Evolutionary conservation across 176 grass and related monocot genomes (phyloP), one percentile per base, ranked within the genome.

Genomic region (Themeda triandra): DNA sequence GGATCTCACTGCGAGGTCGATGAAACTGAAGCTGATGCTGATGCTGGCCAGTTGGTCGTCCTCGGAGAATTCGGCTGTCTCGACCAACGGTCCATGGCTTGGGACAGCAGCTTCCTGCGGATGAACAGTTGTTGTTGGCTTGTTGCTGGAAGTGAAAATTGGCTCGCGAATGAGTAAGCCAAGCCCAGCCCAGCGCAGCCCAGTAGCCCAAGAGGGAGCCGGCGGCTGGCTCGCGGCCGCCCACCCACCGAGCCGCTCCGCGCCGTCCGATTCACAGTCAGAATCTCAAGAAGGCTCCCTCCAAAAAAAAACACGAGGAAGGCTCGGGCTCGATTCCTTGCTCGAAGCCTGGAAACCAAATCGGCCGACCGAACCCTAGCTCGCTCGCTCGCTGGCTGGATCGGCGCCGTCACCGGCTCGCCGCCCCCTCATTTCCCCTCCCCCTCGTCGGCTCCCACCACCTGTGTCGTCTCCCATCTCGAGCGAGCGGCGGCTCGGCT

Each of bases 391-490:
- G 71, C 42, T n/a, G n/a, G n/a, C n/a, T 49, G 51, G 44, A 28
- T 49, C 63, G 45, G 75, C 75, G 69, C 75, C 80, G 73, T 69
- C 86, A 24, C 46, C 88, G 85, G 91, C 91, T 88, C 85, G 71
- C 17, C 36, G 4, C 74, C 74, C 39, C 12, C 2, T n/a, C 2
- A 2, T 58, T 4, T 28, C 59, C 24, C 63, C 30, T 21, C 30
- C 31, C 68, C 82, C 28, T 71, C 82, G 71, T 69, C 58, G 58
- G 24, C 58, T 62, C 90, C 87, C 90, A 87, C 69, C 28, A n/a
- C 60, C 66, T n/a, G 60, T 53, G 49, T 36, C 35, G 13, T 29
- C 42, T 72, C 21, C 15, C 28, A 32, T 59, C 60, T 29, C 46
- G 10, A 51, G n/a, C n/a, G n/a, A n/a, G 27, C 63, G 49, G 13